Conservation (phyloP, 1,139 yeast species). For the Zygosaccharomyces sapae region DNA sequence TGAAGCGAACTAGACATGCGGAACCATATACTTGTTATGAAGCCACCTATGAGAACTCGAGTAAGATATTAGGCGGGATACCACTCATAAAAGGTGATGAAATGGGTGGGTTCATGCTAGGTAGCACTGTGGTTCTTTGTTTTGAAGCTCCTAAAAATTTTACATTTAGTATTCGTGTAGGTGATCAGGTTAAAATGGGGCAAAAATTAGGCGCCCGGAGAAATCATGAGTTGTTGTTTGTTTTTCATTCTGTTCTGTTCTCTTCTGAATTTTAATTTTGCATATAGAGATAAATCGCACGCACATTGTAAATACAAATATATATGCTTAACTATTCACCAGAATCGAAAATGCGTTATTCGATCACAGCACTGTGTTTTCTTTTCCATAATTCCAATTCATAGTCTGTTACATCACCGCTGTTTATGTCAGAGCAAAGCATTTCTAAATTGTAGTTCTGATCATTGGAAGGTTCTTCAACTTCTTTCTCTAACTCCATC, state of each 20-base stretch:
- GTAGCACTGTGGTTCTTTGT: slow-evolving; percentile 91
- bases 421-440: slow-evolving; percentile 24
- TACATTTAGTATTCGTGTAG: slow-evolving; percentile 62
- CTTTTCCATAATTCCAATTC: slow-evolving; percentile 31
- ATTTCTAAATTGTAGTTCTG: slow-evolving; percentile 25
- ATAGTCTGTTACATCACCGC: slow-evolving; percentile 25
- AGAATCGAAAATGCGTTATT: too few species aligned
- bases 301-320: slow-evolving; percentile 2
- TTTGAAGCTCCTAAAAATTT: slow-evolving; percentile 91
- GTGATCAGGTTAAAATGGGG: slow-evolving; percentile 82
- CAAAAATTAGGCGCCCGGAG: slow-evolving; percentile 61
- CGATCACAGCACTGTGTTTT: slow-evolving; percentile 17
- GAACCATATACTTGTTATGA: slow-evolving; percentile 82
- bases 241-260: neutral
- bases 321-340: neutral
- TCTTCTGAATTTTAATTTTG: neutral
- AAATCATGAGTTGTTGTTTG: slow-evolving; percentile 29
- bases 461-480: slow-evolving; percentile 5
- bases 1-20: slow-evolving; percentile 34
- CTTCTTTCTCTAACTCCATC: slow-evolving; percentile 22
- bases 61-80: slow-evolving; percentile 72
- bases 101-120: slow-evolving; percentile 95
- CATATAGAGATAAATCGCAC: slow-evolving; percentile 1
- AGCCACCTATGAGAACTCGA: slow-evolving; percentile 84
- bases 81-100: slow-evolving; percentile 91